Evolutionary conservation across 2,329 filamentous ascomycete species (phyloP), one percentile per base, ranked within the genome.

Genomic region (Epicoccum sorghinum): DNA sequence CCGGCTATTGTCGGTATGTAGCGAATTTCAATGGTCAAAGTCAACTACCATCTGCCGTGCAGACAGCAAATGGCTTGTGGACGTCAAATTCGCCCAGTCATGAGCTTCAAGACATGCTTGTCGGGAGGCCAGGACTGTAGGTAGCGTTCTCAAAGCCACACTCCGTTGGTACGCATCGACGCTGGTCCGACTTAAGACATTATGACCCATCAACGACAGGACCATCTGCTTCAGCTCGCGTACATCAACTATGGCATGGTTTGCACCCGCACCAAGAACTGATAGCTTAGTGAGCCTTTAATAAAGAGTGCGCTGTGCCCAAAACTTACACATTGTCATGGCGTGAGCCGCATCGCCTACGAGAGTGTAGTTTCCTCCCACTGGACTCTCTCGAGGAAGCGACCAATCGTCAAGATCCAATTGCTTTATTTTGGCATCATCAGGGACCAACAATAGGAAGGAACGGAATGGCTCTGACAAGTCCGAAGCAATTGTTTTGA

Each of bases 31-130:
- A n/a, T 10, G 27, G 23, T 43, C 22, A 8, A 25, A 53, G 13
- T 47, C 50, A 3, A 53, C 24, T 7, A 53, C 30, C 50, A 53
- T 53, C 23, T 48, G 44, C 23, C 50, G 39, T 23, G 13, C 29
- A 4, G 44, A 38, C 7, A 55, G 47, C 32, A 55, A 32, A 5
- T 38, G 46, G 41, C 46, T 50, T 22, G 30, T 47, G 4, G 41
- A 22, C 3, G 46, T 55, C 30, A 55, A 13, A 27, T 38, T 36
- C 14, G 41, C 36, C 52, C 47, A 55, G 29, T 55, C 42, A 27
- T 55, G 52, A 7, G 52, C 52, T 10, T 55, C 47, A n/a, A 55
- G 52, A n/a, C 52, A 55, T 27, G 52, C 52, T 39, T 51, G 52
- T 22, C 52, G 42, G 14, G 46, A 50, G 6, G 47, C 42, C 32